These are phyloP conservation scores for Starmerella bombicola DNA, from an alignment of 805 yeast genomes.

Conservation along the genomic window DNA sequence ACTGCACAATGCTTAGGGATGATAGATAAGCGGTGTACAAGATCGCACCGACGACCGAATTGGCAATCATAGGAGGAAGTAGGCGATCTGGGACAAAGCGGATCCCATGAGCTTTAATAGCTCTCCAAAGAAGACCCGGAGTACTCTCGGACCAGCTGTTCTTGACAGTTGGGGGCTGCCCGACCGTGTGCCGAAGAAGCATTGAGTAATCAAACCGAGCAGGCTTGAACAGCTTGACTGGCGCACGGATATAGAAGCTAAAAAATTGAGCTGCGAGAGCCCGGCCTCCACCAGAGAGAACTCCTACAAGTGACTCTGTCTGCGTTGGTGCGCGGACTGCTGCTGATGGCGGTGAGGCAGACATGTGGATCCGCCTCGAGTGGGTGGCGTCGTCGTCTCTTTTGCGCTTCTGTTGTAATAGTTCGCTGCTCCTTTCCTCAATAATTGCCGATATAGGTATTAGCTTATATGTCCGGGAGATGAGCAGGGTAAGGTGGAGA, in stretches of 20 bases:
- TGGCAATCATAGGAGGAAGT: slow-evolving; percentile 77
- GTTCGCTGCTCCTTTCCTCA: no score
- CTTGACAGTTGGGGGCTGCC: slow-evolving; percentile 25
- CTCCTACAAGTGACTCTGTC: slow-evolving; percentile 43
- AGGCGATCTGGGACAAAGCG: slow-evolving; percentile 70
- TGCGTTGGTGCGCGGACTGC: slow-evolving; percentile 29
- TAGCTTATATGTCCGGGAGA: no score
- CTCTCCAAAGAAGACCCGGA: slow-evolving; percentile 57
- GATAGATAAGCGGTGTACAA: slow-evolving; percentile 70
- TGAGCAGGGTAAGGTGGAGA: background rate
- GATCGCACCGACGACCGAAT: slow-evolving; percentile 78
- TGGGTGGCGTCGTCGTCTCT: background rate
- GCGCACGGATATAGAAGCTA: slow-evolving; percentile 65
- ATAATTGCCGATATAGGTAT: no score
- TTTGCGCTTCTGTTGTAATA: no score
- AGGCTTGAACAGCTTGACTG: slow-evolving; percentile 78
- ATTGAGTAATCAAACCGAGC: slow-evolving; percentile 71
- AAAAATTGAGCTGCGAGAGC: slow-evolving; percentile 72
- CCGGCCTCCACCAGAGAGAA: slow-evolving; percentile 73
- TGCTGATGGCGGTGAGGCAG: slow-evolving; percentile 14
- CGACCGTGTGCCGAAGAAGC: slow-evolving; percentile 26
- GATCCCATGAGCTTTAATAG: slow-evolving; percentile 74
- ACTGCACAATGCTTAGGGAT: slow-evolving; percentile 22
- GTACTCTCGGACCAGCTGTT: slow-evolving; percentile 59
- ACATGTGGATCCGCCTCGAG: slow-evolving; percentile 2